phyloP scores from a whole-genome alignment of 2,329 filamentous ascomycete species.

The Monosporascus sp. region DNA sequence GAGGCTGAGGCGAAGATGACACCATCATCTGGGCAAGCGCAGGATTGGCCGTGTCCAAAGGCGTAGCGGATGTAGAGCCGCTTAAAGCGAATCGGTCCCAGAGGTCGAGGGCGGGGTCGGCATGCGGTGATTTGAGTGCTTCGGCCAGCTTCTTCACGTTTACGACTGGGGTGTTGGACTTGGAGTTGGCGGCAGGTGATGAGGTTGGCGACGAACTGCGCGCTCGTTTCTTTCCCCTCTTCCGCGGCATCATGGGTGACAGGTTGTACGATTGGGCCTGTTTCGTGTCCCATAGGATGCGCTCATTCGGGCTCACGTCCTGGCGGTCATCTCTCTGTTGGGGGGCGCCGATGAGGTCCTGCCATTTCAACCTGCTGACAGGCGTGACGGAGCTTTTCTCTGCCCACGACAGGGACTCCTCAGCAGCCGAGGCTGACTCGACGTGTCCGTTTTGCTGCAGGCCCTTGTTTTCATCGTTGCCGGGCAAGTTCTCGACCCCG shows the following conservation, averaged over 20 bases:
- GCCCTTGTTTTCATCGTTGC: slow-evolving; percentile 1
- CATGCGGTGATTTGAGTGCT: slow-evolving; percentile 59
- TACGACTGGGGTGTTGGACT: slow-evolving; percentile 38
- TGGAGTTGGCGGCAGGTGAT: slow-evolving; percentile 51
- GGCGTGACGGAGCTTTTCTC: slow-evolving; percentile 39
- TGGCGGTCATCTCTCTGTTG: slow-evolving; percentile 38
- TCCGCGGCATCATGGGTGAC: slow-evolving; percentile 44
- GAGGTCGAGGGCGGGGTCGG: slow-evolving; percentile 67
- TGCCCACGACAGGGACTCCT: slow-evolving; percentile 9
- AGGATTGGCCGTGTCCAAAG: slow-evolving; percentile 46
- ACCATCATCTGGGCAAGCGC: slow-evolving; percentile 60
- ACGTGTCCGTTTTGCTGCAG: slow-evolving; percentile 2
- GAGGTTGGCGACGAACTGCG: slow-evolving; percentile 68
- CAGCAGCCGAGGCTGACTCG: slow-evolving; percentile 7
- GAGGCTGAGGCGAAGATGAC: slow-evolving; percentile 63
- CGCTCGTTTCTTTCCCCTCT: slow-evolving; percentile 57
- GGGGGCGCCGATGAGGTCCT: slow-evolving; percentile 48
- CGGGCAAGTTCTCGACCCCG: slow-evolving; percentile 11
- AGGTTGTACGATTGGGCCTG: slow-evolving; percentile 37
- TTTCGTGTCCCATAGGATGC: slow-evolving; percentile 54
- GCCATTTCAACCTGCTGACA: slow-evolving; percentile 48
- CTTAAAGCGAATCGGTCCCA: slow-evolving; percentile 69
- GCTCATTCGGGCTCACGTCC: slow-evolving; percentile 53
- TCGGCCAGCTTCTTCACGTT: slow-evolving; percentile 55
- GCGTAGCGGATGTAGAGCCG: slow-evolving; percentile 35